phyloP scores from a whole-genome alignment of 495 filamentous ascomycete species.

The Aspergillus nidulans region DNA sequence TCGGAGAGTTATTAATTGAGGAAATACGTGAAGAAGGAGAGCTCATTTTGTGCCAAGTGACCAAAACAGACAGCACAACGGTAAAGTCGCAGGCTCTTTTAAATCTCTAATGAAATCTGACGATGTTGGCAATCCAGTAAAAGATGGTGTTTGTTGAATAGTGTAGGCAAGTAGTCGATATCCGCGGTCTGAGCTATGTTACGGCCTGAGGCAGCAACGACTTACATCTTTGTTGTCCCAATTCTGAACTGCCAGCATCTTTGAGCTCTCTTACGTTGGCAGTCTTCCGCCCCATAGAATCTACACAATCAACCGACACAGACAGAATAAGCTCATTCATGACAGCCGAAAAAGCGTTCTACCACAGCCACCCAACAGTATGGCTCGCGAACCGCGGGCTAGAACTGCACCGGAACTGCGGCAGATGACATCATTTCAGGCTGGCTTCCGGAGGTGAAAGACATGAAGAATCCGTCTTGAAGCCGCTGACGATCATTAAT shows the following conservation, averaged over 20 bases:
- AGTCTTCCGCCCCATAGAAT: not conserved
- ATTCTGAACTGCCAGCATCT: not conserved
- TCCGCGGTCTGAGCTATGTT: not conserved
- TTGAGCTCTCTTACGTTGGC: not conserved
- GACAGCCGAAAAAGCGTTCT: not conserved
- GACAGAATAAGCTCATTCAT: not conserved
- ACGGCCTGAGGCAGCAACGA: not conserved
- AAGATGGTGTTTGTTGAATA: not conserved
- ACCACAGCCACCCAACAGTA: not conserved
- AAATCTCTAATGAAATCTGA: not conserved
- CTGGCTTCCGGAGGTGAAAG: not conserved
- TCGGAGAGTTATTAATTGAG: constrained; percentile 29
- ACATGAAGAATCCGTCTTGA: not conserved
- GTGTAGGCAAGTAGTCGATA: not conserved
- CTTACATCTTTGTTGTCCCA: not conserved
- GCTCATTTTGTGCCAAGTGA: constrained; percentile 22
- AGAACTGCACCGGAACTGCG: not conserved
- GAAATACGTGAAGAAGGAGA: constrained; percentile 23
- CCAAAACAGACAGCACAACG: not conserved
- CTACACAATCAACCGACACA: not conserved
- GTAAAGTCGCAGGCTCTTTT: not conserved
- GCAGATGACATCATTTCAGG: not conserved
- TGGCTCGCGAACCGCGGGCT: not conserved
- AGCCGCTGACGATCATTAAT: not conserved
- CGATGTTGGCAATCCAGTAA: not conserved